Evolutionary conservation across 2,329 filamentous ascomycete genomes (phyloP).

Genomic region (Colletotrichum eleusines): DNA sequence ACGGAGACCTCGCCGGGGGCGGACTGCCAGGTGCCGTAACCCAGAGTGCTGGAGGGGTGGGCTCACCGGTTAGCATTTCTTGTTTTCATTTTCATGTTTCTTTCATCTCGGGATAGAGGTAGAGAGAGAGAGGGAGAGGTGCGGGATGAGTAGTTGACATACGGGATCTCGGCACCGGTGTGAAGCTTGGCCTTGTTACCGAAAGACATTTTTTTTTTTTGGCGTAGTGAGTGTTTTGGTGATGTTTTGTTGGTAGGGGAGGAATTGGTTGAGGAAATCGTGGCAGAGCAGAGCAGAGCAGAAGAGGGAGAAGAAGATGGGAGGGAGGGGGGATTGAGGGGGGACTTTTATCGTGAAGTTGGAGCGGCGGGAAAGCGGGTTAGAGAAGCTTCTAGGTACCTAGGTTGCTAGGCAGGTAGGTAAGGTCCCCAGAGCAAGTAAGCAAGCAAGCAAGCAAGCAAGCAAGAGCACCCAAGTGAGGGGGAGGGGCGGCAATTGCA

Average conservation of each 20-base stretch:
- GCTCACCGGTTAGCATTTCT: constrained; percentile 49
- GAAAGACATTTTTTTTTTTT: constrained; percentile 69
- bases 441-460: too few species aligned
- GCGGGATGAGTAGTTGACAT: constrained; percentile 3
- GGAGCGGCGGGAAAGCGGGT: too few species aligned
- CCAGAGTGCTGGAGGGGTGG: constrained; percentile 32
- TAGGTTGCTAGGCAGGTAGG: constrained; percentile 9
- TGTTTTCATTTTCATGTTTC: too few species aligned
- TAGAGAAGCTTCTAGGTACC: constrained; percentile 8
- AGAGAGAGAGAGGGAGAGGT: not conserved
- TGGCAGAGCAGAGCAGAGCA: not conserved
- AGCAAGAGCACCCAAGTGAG: too few species aligned
- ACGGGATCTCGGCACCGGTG: constrained; percentile 74
- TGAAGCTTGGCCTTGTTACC: constrained; percentile 69
- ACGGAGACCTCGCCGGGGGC: constrained; percentile 72
- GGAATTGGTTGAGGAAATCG: not conserved
- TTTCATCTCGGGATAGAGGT: constrained; percentile 58
- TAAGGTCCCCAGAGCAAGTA: too few species aligned
- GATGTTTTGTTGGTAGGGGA: not conserved
- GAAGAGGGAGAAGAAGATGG: not conserved
- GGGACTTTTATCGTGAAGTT: not conserved
- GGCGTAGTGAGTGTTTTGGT: not conserved
- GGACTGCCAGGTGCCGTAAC: constrained; percentile 74
- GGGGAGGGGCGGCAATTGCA: constrained; percentile 35
- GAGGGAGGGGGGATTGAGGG: not conserved